phyloP scores from a whole-genome alignment of 1,284 basidiomycete genomes.

The Testicularia cyperi region DNA sequence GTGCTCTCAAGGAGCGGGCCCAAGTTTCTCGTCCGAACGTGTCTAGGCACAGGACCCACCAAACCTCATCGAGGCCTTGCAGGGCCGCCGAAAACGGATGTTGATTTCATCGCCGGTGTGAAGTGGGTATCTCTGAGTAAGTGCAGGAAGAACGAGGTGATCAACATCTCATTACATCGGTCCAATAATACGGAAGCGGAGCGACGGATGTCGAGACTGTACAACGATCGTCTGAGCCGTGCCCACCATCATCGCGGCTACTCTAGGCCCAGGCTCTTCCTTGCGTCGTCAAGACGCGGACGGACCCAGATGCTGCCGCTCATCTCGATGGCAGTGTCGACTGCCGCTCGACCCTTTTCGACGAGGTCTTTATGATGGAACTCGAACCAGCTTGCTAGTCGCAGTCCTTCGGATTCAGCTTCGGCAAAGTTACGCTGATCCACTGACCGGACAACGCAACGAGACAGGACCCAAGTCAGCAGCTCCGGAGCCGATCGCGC shows the following conservation, averaged over 20 bases:
- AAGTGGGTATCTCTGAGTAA: too few relatives aligned
- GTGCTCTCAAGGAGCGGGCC: too few relatives aligned
- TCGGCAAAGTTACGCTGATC: conserved; percentile 33
- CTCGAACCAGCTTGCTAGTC: conserved; percentile 40
- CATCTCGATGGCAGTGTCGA: conserved; percentile 47
- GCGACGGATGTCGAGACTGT: too few relatives aligned
- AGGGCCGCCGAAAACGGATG: too few relatives aligned
- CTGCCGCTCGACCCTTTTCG: conserved; percentile 19
- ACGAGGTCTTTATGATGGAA: conserved; percentile 6
- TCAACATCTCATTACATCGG: too few relatives aligned
- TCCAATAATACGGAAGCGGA: too few relatives aligned
- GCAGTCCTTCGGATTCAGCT: conserved; percentile 40
- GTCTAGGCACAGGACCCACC: too few relatives aligned
- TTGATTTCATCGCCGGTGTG: too few relatives aligned
- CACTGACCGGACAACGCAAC: conserved; percentile 37
- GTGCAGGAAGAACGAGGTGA: too few relatives aligned
- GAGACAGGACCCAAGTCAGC: conserved; percentile 40
- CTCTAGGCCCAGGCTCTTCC: conserved; percentile 23
- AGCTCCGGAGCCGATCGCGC: conserved; percentile 42
- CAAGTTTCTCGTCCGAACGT: too few relatives aligned
- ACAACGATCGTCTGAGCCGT: too few relatives aligned
- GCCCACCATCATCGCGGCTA: conserved; percentile 1
- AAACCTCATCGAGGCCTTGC: too few relatives aligned
- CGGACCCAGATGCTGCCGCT: conserved; percentile 53
- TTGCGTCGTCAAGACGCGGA: conserved; percentile 52